Evolutionary conservation across 2,329 filamentous ascomycete genomes (phyloP).

Genomic region (Pseudopyricularia javanii): DNA sequence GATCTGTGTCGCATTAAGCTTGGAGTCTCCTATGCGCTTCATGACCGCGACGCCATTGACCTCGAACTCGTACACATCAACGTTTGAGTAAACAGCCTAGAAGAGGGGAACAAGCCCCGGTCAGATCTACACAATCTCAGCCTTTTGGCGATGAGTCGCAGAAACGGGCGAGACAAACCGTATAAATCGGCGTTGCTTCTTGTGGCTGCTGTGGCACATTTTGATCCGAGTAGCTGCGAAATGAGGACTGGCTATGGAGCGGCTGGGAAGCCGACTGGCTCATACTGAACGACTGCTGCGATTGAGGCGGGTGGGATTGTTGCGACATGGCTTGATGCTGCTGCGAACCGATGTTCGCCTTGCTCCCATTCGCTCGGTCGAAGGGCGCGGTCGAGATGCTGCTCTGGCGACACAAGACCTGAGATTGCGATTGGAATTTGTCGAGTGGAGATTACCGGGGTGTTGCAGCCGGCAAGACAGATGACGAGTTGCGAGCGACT

Average conservation of each 20-base stretch:
- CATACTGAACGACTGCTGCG: conserved; percentile 45
- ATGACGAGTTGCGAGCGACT: conserved; percentile 14
- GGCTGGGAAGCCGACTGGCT: conserved; percentile 34
- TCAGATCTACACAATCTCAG: background rate
- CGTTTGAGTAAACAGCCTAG: conserved; percentile 81
- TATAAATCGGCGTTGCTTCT: conserved; percentile 42
- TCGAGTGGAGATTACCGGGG: background rate
- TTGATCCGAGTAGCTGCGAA: conserved; percentile 27
- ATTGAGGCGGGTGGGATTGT: conserved; percentile 14
- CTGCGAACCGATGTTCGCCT: conserved; percentile 12
- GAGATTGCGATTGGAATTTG: conserved; percentile 5
- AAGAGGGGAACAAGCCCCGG: background rate
- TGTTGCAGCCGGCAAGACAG: background rate
- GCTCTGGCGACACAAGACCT: conserved; percentile 3
- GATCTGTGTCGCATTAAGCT: conserved; percentile 97
- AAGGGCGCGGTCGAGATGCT: conserved; percentile 5
- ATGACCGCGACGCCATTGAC: conserved; percentile 89
- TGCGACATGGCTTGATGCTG: conserved; percentile 7
- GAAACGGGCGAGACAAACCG: conserved; percentile 27
- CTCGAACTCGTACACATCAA: conserved; percentile 98
- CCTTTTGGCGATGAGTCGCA: too few relatives aligned
- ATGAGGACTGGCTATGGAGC: conserved; percentile 19
- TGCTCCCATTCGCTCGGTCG: conserved; percentile 5
- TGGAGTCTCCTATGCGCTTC: conserved; percentile 87
- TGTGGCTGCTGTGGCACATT: conserved; percentile 11